Evolutionary conservation across 805 yeast genomes (phyloP).

Genomic region (Jamesozyma gamospora): DNA sequence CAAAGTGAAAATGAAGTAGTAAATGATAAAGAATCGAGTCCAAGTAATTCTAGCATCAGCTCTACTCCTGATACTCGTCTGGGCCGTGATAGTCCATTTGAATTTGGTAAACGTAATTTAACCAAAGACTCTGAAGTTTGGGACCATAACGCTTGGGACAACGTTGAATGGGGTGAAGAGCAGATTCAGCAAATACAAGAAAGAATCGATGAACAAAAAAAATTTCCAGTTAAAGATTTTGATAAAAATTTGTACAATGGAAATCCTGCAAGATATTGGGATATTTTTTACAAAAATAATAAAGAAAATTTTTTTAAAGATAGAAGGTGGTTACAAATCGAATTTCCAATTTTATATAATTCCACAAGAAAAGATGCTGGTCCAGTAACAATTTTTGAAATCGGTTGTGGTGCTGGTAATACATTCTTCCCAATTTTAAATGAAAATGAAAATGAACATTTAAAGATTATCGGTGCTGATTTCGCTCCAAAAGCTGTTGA

Average conservation of each 20-base stretch:
- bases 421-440: conserved; percentile 84
- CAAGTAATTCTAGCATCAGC: conserved; percentile 3
- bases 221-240: conserved; percentile 77
- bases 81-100: conserved; percentile 83
- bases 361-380: conserved; percentile 66
- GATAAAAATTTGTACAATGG: conserved; percentile 70
- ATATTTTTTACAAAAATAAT: conserved; percentile 82
- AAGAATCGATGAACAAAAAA: conserved; percentile 64
- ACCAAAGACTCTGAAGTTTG: conserved; percentile 72
- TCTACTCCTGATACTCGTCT: conserved; percentile 36
- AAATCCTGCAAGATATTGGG: conserved; percentile 93
- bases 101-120: conserved; percentile 79
- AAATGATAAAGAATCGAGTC: conserved; percentile 5
- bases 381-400: conserved; percentile 69
- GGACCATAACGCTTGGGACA: conserved; percentile 89
- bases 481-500: conserved; percentile 86
- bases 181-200: conserved; percentile 67
- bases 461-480: conserved; percentile 77
- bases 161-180: conserved; percentile 94
- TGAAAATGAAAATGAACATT: conserved; percentile 70
- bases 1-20: background rate
- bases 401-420: conserved; percentile 98
- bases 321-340: conserved; percentile 90
- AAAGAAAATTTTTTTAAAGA: conserved; percentile 92
- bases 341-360: conserved; percentile 77